phyloP scores from a whole-genome alignment of 768 basidiomycete genomes.

The Sutorius australiensis region DNA sequence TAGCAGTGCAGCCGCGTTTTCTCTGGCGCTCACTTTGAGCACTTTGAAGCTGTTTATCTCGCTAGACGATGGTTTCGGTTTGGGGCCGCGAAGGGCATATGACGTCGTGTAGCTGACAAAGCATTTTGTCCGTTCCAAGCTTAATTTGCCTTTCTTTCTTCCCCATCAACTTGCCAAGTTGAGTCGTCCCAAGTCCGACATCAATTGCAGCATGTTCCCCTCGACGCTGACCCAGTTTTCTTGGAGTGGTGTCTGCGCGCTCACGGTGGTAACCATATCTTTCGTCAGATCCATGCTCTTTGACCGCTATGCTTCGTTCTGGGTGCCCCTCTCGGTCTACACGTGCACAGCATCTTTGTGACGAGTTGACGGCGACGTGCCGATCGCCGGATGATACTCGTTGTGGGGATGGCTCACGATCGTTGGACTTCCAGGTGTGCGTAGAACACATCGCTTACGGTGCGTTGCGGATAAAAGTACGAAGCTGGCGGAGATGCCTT shows the following conservation, averaged over 20 bases:
- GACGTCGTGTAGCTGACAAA: neutral
- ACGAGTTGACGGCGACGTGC: neutral
- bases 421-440: neutral
- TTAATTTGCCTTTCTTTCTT: neutral
- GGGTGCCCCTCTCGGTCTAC: neutral
- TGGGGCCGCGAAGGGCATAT: neutral
- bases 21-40: no score
- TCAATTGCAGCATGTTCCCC: neutral
- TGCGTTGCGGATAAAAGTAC: neutral
- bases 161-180: neutral
- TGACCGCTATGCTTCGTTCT: neutral
- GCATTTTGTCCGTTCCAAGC: neutral
- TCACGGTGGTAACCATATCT: neutral
- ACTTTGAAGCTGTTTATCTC: no score
- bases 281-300: neutral
- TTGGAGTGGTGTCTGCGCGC: neutral
- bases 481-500: neutral
- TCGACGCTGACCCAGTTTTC: neutral
- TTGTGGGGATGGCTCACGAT: constrained; percentile 1
- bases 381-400: neutral
- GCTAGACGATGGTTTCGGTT: no score
- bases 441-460: neutral
- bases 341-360: constrained; percentile 5
- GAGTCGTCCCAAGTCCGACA: neutral
- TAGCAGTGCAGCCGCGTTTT: no score